A percentile compares a stretch with the other conserved stretches of the same genome.
Conservation (phyloP, 139 green algal species). For the Cymbomonas tetramitiformis region DNA sequence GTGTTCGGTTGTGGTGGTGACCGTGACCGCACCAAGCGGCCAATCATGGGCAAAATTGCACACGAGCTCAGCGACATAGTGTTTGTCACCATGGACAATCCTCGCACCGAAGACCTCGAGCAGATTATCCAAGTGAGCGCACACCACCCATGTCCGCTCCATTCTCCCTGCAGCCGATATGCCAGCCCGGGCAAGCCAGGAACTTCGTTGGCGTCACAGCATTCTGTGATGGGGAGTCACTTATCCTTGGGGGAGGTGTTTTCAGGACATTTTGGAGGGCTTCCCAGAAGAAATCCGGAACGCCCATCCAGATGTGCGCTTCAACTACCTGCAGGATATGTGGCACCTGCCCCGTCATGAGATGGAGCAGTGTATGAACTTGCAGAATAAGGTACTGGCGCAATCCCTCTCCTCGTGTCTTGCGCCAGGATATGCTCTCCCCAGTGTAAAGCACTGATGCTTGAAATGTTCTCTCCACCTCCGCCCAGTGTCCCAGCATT, state of each 20-base stretch:
- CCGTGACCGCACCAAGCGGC: conserved; percentile 39
- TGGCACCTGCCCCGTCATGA: conserved; percentile 6
- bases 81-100: conserved; percentile 84
- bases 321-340: conserved; percentile 15
- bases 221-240: not conserved
- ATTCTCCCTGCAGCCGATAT: not conserved
- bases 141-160: not conserved
- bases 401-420: not conserved
- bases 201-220: not conserved
- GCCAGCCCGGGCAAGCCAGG: not conserved
- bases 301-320: not conserved
- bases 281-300: not conserved
- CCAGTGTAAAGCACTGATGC: no score
- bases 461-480: no score
- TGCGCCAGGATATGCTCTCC: not conserved
- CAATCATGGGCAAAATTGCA: conserved; percentile 62
- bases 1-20: conserved; percentile 73
- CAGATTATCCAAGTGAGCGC: conserved; percentile 35
- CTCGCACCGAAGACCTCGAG: conserved; percentile 36
- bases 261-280: no score
- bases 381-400: conserved; percentile 11
- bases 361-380: not conserved
- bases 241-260: no score
- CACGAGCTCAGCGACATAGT: conserved; percentile 70
- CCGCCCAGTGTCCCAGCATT: no score